Base-by-base conservation (phyloP, 108 stramenopile genomes). In the Hondaea fermentalgiana region DNA sequence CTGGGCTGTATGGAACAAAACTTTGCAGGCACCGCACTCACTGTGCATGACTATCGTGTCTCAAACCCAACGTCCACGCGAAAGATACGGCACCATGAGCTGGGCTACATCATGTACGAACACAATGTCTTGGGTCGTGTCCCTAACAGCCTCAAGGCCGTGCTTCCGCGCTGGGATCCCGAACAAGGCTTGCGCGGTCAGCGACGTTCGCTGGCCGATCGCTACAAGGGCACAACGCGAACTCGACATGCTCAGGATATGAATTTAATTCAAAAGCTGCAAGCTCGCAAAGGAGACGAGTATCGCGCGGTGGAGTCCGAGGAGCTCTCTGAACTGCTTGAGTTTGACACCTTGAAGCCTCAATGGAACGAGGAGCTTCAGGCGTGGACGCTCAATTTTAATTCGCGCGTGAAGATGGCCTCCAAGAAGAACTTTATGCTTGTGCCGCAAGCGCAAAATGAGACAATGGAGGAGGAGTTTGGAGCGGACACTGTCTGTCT, bases 341-440 rank as follows among this genome's bases (percentile, higher is more conserved):
- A 51, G 28, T 89, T 91, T 28, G 90, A 91, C 64, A 91, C 91
- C 6, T 47, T 88, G 6, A 89, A 83, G 35, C 91, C 91, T 4
- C 72, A 83, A 0, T 91, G 91, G 91, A 91, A 91, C 90, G 72
- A 91, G 58, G 72, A 12, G 6, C 57, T 91, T 4, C 72, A 91
- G 43, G 92, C 92, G 17, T 92, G 92, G 92, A 92, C 92, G 58
- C 89, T 92, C 19, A 92, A 92, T 87, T 92, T 92, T 71, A 90
- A 90, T 87, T 91, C 91, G 0, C 90, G 92, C 14, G 92, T 92
- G 5, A 92, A 92, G 91, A 89, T 91, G 21, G 90, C 92, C 14
- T 92, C 91, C n/a, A 92, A 92, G 69, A 92, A 92, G 60, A 92
- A 92, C 55, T 92, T 92, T 57, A 60, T 92, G 45, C 72, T 92